Base-by-base conservation (phyloP, 75 land plant genomes). In the Selaginella moellendorffii region DNA sequence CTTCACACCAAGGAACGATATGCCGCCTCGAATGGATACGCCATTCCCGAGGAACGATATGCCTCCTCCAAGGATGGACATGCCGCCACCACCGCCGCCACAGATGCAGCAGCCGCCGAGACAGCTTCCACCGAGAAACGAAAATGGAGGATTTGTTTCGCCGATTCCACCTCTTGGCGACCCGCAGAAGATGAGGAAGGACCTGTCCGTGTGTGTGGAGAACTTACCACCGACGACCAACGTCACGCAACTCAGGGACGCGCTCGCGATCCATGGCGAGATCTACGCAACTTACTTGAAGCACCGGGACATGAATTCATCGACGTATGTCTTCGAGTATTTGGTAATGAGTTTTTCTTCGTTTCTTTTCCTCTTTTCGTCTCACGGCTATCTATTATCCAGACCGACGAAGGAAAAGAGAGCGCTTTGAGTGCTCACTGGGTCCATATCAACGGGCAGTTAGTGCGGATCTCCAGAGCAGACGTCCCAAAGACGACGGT, bases 371-470 rank as follows among this genome's bases (percentile, higher is more conserved):
- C 20, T 58, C 8, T 58, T 8, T 21, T 12, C 10, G 61, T 8
- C 8, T 30, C 27, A 24, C 24, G 60, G 21, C 52, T 36, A 36
- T 36, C 10, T 36, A 5, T 5, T 62, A 26, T 27, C 12, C 69
- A 71, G 74, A 54, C 71, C 25, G 70, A 71, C 12, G 62, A 66
- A 24, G 74, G 67, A 25, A 29, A 52, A 36, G 70, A 66, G 51
- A 71, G 53, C 25, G 74, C 70, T 26, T 27, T 71, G n/a, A 18
- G 23, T 12, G 56, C 30, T 1, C 53, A 56, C 19, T 26, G 69
- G 26, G 51, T 71, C 20, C 68, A 54, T 0, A 52, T 71, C 23
- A 56, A 54, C 22, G 72, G 72, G 27, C 69, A 52, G 59, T 26
- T n/a, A 18, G 54, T 52, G 20, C 22, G 53, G 2, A 71, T 71